Conservation (phyloP, 2,329 filamentous ascomycete genomes). For the Fusarium sp. region DNA sequence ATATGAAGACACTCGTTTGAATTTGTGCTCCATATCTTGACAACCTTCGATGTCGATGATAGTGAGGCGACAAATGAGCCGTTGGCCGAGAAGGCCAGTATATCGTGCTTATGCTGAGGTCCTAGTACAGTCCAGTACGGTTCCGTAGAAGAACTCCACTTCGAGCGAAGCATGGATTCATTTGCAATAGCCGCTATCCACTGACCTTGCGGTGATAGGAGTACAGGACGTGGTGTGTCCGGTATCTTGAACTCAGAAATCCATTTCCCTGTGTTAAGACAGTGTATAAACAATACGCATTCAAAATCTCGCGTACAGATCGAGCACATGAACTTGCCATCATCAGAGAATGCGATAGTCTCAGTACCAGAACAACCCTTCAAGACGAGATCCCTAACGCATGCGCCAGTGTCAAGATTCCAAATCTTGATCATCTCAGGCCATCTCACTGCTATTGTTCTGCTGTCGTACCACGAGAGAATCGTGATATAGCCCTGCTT, state of each 20-base stretch:
- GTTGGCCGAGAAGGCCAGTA: neutral
- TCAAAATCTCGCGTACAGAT: neutral
- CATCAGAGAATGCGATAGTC: neutral
- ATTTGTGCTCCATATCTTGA: neutral
- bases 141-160: fast-evolving
- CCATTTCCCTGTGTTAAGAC: fast-evolving
- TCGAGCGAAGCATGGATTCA: neutral
- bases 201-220: neutral
- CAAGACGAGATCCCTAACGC: fast-evolving
- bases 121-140: neutral
- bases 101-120: fast-evolving
- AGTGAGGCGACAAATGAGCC: neutral
- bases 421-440: neutral
- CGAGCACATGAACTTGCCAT: neutral
- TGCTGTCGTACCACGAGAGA: neutral
- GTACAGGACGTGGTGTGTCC: fast-evolving
- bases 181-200: neutral
- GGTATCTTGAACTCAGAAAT: neutral
- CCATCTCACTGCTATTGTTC: neutral
- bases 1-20: neutral
- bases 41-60: fast-evolving
- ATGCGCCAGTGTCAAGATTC: neutral
- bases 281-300: fast-evolving
- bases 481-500: fast-evolving
- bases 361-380: fast-evolving